Percentiles rank a stretch among this genome's conserved stretches.
Evolutionary conservation across 169 alveolate genomes (phyloP).

Genomic region (Theileria parva): DNA sequence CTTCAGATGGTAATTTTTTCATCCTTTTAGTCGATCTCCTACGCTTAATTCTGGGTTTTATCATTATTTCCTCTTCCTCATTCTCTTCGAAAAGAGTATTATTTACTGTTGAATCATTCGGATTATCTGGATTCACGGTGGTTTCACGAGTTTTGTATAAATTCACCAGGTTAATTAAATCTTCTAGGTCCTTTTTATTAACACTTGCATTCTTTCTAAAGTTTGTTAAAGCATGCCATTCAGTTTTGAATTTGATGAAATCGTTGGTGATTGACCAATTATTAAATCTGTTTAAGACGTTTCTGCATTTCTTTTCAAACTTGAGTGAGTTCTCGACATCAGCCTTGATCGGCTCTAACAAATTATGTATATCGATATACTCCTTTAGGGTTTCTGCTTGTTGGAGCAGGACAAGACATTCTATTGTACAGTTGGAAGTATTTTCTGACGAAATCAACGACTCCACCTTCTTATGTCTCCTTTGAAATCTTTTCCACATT

Average conservation of each 20-base stretch:
- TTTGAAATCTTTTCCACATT: slow-evolving; percentile 33
- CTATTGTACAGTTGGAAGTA: slow-evolving; percentile 40
- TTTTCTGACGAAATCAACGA: slow-evolving; percentile 23
- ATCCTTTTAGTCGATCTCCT: background rate
- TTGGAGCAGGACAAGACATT: slow-evolving; percentile 42
- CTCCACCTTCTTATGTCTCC: slow-evolving; percentile 38
- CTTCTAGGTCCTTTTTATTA: slow-evolving; percentile 19
- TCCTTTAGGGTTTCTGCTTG: slow-evolving; percentile 49
- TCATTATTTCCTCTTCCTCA: background rate
- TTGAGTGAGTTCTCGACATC: slow-evolving; percentile 45
- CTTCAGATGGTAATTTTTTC: background rate
- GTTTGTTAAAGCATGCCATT: slow-evolving; percentile 41
- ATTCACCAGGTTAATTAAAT: slow-evolving; percentile 17
- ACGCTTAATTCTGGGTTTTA: background rate
- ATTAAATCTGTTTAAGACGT: slow-evolving; percentile 42
- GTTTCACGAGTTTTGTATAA: background rate
- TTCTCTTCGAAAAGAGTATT: background rate
- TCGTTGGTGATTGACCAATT: slow-evolving; percentile 23
- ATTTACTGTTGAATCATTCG: background rate
- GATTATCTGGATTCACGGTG: background rate
- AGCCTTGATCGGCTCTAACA: slow-evolving; percentile 32
- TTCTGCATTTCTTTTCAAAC: slow-evolving; percentile 56
- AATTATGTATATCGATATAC: slow-evolving; percentile 21
- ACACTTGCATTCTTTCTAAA: slow-evolving; percentile 47
- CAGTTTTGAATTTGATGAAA: slow-evolving; percentile 28